phyloP scores from a whole-genome alignment of 2,329 filamentous ascomycete species.

The Chrysosporium queenslandicum region DNA sequence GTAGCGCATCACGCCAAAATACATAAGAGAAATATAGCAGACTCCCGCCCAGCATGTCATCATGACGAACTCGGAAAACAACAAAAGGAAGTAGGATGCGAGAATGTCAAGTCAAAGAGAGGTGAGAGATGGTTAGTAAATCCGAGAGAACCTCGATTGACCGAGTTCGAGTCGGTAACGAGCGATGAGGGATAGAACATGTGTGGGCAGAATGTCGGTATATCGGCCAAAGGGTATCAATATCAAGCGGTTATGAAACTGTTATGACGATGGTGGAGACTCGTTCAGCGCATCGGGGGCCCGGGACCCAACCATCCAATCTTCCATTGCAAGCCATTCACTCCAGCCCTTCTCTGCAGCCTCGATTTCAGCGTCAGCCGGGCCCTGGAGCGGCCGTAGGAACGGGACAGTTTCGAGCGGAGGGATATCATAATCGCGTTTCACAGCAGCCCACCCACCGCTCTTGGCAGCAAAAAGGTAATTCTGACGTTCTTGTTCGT shows the following conservation, averaged over 20 bases:
- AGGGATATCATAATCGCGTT: constrained; percentile 79
- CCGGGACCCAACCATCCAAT: constrained; percentile 92
- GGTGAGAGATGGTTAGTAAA: neutral
- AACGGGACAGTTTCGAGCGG: constrained; percentile 79
- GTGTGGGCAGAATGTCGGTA: neutral
- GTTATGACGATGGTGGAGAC: constrained; percentile 29
- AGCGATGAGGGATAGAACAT: neutral
- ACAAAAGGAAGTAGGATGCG: neutral
- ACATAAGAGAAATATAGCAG: neutral
- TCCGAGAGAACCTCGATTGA: neutral
- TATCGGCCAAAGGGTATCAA: neutral
- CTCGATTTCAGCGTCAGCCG: constrained; percentile 69
- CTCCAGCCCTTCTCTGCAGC: constrained; percentile 79
- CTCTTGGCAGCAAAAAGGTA: constrained; percentile 94
- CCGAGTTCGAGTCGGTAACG: neutral
- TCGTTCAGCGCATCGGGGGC: constrained; percentile 46
- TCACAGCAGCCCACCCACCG: constrained; percentile 78
- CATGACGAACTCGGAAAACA: neutral
- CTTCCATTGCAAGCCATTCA: constrained; percentile 91
- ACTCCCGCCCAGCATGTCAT: neutral
- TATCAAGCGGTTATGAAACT: constrained; percentile 17
- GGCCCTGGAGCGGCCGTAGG: constrained; percentile 67
- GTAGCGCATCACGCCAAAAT: neutral
- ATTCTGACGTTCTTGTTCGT: constrained; percentile 84
- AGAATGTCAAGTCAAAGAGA: neutral